Evolutionary conservation across 176 grass and related monocot species (phyloP).

Genomic region (Tillandsia leiboldiana): DNA sequence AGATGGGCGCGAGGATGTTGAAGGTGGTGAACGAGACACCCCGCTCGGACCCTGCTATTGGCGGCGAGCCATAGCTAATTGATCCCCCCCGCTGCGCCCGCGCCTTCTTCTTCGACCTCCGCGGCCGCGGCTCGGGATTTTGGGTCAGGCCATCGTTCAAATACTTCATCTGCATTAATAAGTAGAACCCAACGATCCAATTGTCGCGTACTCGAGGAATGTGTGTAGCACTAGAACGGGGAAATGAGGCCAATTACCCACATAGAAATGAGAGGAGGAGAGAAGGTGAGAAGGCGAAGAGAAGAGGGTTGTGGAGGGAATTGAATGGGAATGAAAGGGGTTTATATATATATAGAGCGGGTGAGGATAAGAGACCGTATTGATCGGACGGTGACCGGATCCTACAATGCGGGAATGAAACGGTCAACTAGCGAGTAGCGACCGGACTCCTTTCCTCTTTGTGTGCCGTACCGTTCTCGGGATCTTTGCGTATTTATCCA

Average conservation of each 20-base stretch:
- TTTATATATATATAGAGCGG: not conserved
- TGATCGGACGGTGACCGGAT: not conserved
- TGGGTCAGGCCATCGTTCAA: not conserved
- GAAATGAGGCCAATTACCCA: not conserved
- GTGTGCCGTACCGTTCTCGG: too few species aligned
- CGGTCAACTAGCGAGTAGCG: too few species aligned
- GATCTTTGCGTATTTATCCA: too few species aligned
- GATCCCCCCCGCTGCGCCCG: not conserved
- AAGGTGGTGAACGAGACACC: conserved; percentile 43
- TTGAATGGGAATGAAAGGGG: not conserved
- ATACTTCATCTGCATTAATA: not conserved
- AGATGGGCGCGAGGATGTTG: conserved; percentile 57
- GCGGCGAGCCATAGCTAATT: conserved; percentile 1
- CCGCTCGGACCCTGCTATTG: not conserved
- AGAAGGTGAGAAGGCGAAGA: not conserved
- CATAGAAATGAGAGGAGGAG: not conserved
- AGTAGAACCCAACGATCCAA: not conserved
- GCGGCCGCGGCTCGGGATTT: not conserved
- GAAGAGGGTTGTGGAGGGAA: not conserved
- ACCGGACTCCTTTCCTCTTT: too few species aligned
- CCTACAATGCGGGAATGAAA: not conserved
- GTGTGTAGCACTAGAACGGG: not conserved
- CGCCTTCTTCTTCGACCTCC: conserved; percentile 16
- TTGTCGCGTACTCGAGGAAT: not conserved
- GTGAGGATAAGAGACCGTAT: not conserved